Conservation (phyloP, 2,329 filamentous ascomycete species). For the Colletotrichum simmondsii region DNA sequence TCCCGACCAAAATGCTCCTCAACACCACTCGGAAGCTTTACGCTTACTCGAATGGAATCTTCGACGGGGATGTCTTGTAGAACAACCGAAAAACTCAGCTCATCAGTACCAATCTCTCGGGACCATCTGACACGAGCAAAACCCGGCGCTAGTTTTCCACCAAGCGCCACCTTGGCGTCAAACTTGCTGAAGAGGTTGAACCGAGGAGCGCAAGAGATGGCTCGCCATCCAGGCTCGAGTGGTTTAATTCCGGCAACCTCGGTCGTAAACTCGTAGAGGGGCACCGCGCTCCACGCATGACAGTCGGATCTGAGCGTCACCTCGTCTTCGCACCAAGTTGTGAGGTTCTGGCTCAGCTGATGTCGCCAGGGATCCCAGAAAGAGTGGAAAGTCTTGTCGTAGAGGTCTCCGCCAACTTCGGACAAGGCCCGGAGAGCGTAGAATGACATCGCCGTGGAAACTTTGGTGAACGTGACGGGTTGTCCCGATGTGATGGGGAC, state of each 20-base stretch:
- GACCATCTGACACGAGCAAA: slow-evolving; percentile 1
- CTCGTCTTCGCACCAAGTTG: slow-evolving; percentile 38
- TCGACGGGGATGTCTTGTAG: background rate
- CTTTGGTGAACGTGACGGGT: slow-evolving; percentile 1
- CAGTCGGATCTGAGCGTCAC: slow-evolving; percentile 37
- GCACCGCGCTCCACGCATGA: slow-evolving; percentile 37
- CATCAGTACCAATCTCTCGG: background rate
- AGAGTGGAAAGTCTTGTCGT: slow-evolving; percentile 32
- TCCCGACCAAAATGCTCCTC: no score
- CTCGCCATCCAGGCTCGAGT: slow-evolving; percentile 26
- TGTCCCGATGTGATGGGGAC: background rate
- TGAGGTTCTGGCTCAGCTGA: slow-evolving; percentile 31
- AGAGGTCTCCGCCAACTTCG: slow-evolving; percentile 19
- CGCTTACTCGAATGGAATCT: background rate
- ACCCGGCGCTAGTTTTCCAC: background rate
- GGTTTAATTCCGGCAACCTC: slow-evolving; percentile 34
- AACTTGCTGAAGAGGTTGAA: background rate
- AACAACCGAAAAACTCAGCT: background rate
- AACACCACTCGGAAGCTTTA: background rate
- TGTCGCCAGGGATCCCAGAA: slow-evolving; percentile 36
- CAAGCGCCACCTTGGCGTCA: background rate
- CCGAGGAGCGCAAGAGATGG: slow-evolving; percentile 31
- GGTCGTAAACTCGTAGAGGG: slow-evolving; percentile 37
- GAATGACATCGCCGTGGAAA: slow-evolving; percentile 36
- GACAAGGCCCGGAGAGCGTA: slow-evolving; percentile 35